Evolutionary conservation across 164 flowering plant species (phyloP), one percentile per base, ranked within the genome.

Genomic region (Berberis vulgaris): DNA sequence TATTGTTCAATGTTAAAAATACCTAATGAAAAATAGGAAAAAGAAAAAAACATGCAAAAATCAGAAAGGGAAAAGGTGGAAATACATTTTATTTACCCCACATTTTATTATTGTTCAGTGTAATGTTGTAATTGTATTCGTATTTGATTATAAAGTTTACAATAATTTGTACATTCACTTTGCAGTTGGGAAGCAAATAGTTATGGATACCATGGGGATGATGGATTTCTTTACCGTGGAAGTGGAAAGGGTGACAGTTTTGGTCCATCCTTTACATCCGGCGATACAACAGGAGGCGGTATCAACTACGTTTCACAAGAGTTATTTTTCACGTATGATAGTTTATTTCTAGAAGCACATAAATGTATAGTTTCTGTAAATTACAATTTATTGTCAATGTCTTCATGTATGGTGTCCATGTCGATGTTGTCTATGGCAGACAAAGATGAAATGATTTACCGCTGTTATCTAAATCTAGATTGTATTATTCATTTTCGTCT

Each of bases 121-220:
- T 26, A 26, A 26, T 26, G 26, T 26, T 26, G 26, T 26, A 26
- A 26, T 26, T 26, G 26, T 26, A 26, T 26, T 26, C 26, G 26
- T 26, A 26, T 26, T 26, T 26, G 26, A 26, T 26, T 26, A 26
- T 26, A 26, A 26, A 26, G 26, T 26, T 26, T 26, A 26, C 26
- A 26, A 26, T 26, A 26, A 26, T 26, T 26, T 26, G 26, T 26
- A 26, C 26, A 26, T 26, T 26, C 26, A 26, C 26, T 0, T 57
- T 41, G 57, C 78, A 94, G 99, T 56, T 95, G 97, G 99, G 99
- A 95, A 74, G 77, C 82, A 65, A 95, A 87, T 71, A 91, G 97
- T 76, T 89, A 72, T 68, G 97, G 99, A 38, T 95, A 95, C 77
- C 99, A 89, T 76, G 99, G 97, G 39, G 99, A 91, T 81, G 97